Evolutionary conservation across 805 yeast species (phyloP).

Genomic region (Pichia californica): DNA sequence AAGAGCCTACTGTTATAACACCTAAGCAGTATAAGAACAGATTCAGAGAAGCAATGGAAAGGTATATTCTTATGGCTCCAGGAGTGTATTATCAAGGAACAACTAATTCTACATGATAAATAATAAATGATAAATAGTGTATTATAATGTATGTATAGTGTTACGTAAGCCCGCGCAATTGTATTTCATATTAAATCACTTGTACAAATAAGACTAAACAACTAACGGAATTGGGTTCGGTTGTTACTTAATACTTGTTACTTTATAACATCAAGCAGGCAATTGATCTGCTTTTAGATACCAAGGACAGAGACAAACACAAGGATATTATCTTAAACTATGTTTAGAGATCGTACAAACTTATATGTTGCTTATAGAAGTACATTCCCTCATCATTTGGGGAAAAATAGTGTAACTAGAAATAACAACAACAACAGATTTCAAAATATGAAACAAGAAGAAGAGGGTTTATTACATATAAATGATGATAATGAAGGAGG

Average conservation of each 20-base stretch:
- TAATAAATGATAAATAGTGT: neutral
- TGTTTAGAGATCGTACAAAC: slow-evolving; percentile 96
- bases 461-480: slow-evolving; percentile 45
- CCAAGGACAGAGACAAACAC: no score
- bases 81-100: slow-evolving; percentile 37
- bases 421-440: slow-evolving; percentile 23
- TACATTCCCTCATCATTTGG: slow-evolving; percentile 66
- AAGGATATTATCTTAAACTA: no score
- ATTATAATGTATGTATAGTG: neutral
- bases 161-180: neutral
- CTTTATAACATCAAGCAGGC: no score
- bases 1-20: slow-evolving; percentile 94
- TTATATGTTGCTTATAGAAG: slow-evolving; percentile 81
- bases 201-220: no score
- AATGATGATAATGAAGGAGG: slow-evolving; percentile 4
- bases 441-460: slow-evolving; percentile 43
- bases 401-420: no score
- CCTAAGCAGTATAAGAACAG: slow-evolving; percentile 93
- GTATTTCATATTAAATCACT: no score
- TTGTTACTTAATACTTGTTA: no score
- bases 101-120: slow-evolving; percentile 3
- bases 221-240: no score
- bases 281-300: no score
- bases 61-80: slow-evolving; percentile 92
- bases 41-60: slow-evolving; percentile 96